phyloP scores from a whole-genome alignment of 306 rosid species.

The Abrus pulchellus region DNA sequence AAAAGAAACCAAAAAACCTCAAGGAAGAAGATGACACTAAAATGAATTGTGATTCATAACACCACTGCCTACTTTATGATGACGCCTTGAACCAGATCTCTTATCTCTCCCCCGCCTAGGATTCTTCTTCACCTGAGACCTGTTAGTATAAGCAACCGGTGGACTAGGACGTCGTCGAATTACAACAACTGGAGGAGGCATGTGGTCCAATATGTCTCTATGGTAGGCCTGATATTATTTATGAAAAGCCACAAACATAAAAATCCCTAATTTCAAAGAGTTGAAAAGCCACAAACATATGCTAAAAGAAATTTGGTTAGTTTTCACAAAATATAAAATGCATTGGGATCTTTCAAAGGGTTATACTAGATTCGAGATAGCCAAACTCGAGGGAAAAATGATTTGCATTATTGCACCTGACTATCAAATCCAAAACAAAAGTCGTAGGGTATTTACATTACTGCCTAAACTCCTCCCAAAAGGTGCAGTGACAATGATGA shows the following conservation, averaged over 20 bases:
- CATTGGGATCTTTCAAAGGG: slow-evolving; percentile 20
- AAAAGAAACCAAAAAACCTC: slow-evolving; percentile 36
- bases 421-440: too few species aligned
- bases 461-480: not conserved
- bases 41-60: slow-evolving; percentile 53
- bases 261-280: slow-evolving; percentile 25
- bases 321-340: slow-evolving; percentile 15
- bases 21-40: slow-evolving; percentile 45
- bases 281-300: not conserved
- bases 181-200: slow-evolving; percentile 72
- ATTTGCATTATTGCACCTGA: too few species aligned
- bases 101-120: slow-evolving; percentile 66
- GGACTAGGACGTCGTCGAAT: slow-evolving; percentile 45
- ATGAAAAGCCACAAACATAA: slow-evolving; percentile 30
- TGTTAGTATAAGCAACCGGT: slow-evolving; percentile 48
- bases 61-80: slow-evolving; percentile 67
- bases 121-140: slow-evolving; percentile 62
- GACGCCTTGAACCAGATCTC: slow-evolving; percentile 70
- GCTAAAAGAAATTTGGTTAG: not conserved
- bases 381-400: not conserved
- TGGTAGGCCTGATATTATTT: slow-evolving; percentile 73
- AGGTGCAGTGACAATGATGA: slow-evolving; percentile 14
- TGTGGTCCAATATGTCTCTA: slow-evolving; percentile 78
- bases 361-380: not conserved
- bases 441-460: too few species aligned